Percentiles rank a stretch among this genome's conserved stretches.
Conservation (phyloP, 2,329 filamentous ascomycete species). For the Clonostachys solani region DNA sequence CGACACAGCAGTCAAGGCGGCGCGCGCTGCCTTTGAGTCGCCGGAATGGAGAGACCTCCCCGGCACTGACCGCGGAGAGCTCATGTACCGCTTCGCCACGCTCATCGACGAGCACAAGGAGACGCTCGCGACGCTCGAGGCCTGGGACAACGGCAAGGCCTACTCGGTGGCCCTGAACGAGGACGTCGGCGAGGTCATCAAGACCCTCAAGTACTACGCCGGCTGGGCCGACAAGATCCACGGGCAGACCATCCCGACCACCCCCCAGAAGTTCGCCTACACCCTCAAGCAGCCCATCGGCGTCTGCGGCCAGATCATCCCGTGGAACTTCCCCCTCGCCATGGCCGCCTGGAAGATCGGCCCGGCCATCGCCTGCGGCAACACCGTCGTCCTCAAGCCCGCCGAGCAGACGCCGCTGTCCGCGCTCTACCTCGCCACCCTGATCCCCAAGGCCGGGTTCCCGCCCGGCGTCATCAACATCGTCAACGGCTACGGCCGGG, state of each 20-base stretch:
- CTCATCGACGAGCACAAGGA: slow-evolving; percentile 59
- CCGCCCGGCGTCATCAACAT: slow-evolving; percentile 70
- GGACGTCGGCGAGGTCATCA: slow-evolving; percentile 39
- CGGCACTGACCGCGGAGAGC: slow-evolving; percentile 56
- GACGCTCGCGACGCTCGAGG: slow-evolving; percentile 48
- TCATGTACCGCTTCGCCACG: slow-evolving; percentile 67
- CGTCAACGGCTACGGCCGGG: slow-evolving; percentile 60
- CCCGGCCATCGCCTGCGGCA: slow-evolving; percentile 57
- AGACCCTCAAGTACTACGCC: slow-evolving; percentile 58
- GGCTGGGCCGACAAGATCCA: slow-evolving; percentile 70
- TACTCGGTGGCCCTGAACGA: slow-evolving; percentile 55
- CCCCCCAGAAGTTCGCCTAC: slow-evolving; percentile 60
- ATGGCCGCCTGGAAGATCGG: slow-evolving; percentile 74
- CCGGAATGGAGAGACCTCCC: slow-evolving; percentile 63
- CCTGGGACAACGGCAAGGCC: slow-evolving; percentile 72
- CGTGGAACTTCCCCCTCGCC: slow-evolving; percentile 67
- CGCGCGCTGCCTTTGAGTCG: slow-evolving; percentile 61
- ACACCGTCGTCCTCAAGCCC: slow-evolving; percentile 55
- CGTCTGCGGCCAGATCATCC: slow-evolving; percentile 65
- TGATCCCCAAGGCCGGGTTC: slow-evolving; percentile 67
- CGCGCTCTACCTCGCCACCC: slow-evolving; percentile 53
- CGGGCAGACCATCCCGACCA: slow-evolving; percentile 65
- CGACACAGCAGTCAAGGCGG: slow-evolving; percentile 22
- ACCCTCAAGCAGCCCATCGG: slow-evolving; percentile 65
- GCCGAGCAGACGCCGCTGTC: slow-evolving; percentile 58